A percentile compares a stretch with the other conserved stretches of the same genome.
Evolutionary conservation across 208 protist genomes (phyloP).

Genomic region (Leptomonas seymouri): DNA sequence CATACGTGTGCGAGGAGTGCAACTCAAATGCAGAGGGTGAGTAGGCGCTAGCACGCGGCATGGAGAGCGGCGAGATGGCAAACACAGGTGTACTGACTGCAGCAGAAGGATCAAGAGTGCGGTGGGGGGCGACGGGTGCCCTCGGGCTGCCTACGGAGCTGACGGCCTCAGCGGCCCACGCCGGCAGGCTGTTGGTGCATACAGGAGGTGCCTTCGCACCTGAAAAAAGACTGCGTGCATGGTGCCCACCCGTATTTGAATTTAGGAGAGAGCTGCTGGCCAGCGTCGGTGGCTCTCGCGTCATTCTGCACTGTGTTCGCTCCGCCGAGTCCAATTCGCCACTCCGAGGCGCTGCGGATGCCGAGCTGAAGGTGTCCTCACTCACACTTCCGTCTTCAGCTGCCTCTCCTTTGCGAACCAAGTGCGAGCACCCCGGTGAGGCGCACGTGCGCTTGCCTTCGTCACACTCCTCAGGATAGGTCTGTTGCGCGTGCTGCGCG

Average conservation of each 20-base stretch:
- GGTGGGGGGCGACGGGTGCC: neutral
- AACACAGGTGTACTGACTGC: neutral
- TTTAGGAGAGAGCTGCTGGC: neutral
- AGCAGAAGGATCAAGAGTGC: neutral
- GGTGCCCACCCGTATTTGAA: neutral
- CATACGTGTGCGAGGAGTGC: neutral
- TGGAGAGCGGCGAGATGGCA: neutral
- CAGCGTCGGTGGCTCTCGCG: neutral
- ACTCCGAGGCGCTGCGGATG: neutral
- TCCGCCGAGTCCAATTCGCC: neutral
- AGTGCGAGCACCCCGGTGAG: neutral
- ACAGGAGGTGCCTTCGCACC: neutral
- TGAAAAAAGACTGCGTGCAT: neutral
- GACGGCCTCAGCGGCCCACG: neutral
- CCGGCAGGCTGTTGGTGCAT: neutral
- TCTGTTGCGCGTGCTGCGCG: neutral
- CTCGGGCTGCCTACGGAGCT: neutral
- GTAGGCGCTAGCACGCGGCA: neutral
- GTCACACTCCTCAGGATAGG: too few species aligned
- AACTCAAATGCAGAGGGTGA: neutral
- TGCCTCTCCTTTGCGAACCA: neutral
- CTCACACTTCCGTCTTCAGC: neutral
- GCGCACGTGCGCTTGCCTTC: neutral
- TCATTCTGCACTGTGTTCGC: neutral
- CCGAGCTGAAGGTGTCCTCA: constrained; percentile 5